A percentile compares a stretch with the other conserved stretches of the same genome.
Conservation (phyloP, 2,329 filamentous ascomycete genomes). For the Rhynchosporium secalis region DNA sequence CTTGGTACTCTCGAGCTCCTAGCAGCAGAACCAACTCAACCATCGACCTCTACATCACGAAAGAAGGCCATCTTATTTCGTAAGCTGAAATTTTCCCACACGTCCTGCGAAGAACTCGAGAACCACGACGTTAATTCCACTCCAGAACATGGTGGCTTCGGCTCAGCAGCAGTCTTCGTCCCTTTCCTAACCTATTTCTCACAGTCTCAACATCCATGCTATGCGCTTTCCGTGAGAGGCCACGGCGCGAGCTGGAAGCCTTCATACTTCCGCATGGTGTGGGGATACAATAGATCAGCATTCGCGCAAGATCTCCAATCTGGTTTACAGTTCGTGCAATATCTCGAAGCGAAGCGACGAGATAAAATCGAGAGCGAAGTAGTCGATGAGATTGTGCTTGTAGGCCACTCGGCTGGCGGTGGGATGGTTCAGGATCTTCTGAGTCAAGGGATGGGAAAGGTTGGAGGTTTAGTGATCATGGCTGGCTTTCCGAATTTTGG, state of each 20-base stretch:
- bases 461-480: constrained; percentile 42
- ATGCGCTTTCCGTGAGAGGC: constrained; percentile 45
- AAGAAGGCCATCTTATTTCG: constrained; percentile 41
- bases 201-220: constrained; percentile 42
- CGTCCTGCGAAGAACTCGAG: not conserved
- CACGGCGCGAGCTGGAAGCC: constrained; percentile 46
- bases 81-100: not conserved
- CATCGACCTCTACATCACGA: not conserved
- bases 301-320: constrained; percentile 24
- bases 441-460: constrained; percentile 37
- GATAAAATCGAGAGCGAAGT: constrained; percentile 1
- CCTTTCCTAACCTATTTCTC: constrained; percentile 39
- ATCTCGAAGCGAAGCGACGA: constrained; percentile 29
- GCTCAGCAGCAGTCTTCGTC: constrained; percentile 44
- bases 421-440: constrained; percentile 44
- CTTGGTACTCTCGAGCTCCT: constrained; percentile 44
- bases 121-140: not conserved
- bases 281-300: constrained; percentile 25
- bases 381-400: constrained; percentile 33
- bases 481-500: constrained; percentile 44
- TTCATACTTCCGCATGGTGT: constrained; percentile 42
- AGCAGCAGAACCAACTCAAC: constrained; percentile 31
- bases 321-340: constrained; percentile 10
- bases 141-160: constrained; percentile 43
- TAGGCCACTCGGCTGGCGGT: constrained; percentile 46